Base-by-base conservation (phyloP, 2,329 filamentous ascomycete genomes). In the Phialocephala subalpina region DNA sequence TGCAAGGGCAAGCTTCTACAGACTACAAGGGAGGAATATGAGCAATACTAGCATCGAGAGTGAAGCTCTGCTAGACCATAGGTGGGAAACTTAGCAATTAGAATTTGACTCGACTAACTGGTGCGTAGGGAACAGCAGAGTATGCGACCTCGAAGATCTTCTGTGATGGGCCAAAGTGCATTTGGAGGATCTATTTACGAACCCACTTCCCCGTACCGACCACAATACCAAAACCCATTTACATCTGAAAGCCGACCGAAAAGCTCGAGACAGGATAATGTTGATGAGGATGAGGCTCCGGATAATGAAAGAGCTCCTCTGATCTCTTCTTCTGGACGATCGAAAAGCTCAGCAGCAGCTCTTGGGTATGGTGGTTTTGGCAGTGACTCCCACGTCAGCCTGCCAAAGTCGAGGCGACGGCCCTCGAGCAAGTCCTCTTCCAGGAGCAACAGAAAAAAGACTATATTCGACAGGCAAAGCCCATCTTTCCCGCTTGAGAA, bases 41-140 rank as follows among this genome's bases (percentile, higher is more conserved):
- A 98, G 95, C 80, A 90, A 86, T 73, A 94, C 92, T 0, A 98
- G 95, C 78, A 82, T 98, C 69, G 95, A 97, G 72, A 97, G 94
- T 77, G 91, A 97, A 76, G 90, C 88, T 8, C 81, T 98, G 71
- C 82, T 98, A 20, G 95, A 98, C 79, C 95, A 98, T 78, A 87
- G 93, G 89, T 92, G 80, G 68, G 80, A 69, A 57, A 12, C 20
- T 18, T 35, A 22, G 16, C 64, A 20, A 20, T 72, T 60, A 20
- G 22, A 45, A 25, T 12, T 5, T 7, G 18, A 36, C 25, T 45
- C 27, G 14, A 60, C 69, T 71, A 64, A 72, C 58, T 59, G 9
- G n/a, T 47, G 33, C 36, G 38, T 60, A 78, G 79, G 65, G 78
- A 79, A 7, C 79, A 80, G 49, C 73, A 75, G 55, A 80, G 81